Evolutionary conservation across 345 rosid genomes (phyloP).

Genomic region (Arabidopsis arenosa): DNA sequence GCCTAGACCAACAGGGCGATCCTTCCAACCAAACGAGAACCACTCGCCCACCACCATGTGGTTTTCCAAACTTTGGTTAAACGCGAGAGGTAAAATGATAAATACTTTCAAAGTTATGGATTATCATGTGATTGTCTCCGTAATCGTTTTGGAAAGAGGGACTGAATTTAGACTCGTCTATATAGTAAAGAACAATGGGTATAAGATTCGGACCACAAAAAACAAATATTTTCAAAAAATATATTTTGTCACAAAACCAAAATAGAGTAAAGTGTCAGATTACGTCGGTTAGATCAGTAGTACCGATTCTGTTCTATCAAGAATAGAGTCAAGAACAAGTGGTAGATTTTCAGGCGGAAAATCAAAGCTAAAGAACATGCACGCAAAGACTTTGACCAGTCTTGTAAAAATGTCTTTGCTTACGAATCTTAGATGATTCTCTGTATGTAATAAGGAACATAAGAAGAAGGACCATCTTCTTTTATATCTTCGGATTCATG

Average conservation of each 20-base stretch:
- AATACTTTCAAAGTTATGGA: no score
- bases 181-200: neutral
- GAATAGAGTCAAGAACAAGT: constrained; percentile 26
- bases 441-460: neutral
- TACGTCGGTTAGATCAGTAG: constrained; percentile 25
- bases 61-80: no score
- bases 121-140: no score
- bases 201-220: neutral
- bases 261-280: neutral
- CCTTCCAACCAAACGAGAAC: no score
- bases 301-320: constrained; percentile 34
- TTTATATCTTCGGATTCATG: constrained; percentile 17
- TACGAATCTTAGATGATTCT: constrained; percentile 13
- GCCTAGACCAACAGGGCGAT: no score
- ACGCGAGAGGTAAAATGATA: no score
- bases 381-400: constrained; percentile 15
- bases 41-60: no score
- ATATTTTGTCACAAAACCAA: neutral
- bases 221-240: neutral
- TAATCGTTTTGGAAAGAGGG: neutral
- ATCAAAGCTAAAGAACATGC: constrained; percentile 22
- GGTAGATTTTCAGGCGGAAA: constrained; percentile 22
- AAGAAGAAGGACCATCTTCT: constrained; percentile 33
- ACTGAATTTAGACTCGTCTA: neutral
- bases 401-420: constrained; percentile 14